These are phyloP conservation scores for Plasmodium relictum DNA, from an alignment of 169 alveolate genomes.

Conservation along the genomic window DNA sequence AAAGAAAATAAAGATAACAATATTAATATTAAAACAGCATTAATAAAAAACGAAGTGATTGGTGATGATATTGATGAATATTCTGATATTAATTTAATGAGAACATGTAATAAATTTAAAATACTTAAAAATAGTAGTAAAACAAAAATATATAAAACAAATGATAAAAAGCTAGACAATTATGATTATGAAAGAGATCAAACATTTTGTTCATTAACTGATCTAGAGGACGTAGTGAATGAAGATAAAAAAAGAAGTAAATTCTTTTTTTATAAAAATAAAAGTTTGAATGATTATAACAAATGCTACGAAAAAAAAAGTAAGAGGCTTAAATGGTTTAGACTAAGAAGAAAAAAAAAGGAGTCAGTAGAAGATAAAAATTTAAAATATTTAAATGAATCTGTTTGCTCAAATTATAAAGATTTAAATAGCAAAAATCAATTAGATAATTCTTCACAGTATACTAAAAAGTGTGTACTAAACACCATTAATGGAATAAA, in stretches of 20 bases:
- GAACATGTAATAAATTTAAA: constrained; percentile 46
- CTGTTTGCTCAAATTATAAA: constrained; percentile 73
- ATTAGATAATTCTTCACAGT: constrained; percentile 11
- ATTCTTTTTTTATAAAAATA: constrained; percentile 65
- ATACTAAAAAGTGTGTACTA: constrained; percentile 32
- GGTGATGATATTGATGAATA: constrained; percentile 69
- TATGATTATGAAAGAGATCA: constrained; percentile 60
- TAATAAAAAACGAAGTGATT: constrained; percentile 79
- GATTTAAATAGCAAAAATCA: constrained; percentile 49
- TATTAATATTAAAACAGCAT: constrained; percentile 80
- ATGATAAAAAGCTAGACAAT: constrained; percentile 43
- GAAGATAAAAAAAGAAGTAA: constrained; percentile 39
- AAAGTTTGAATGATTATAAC: constrained; percentile 72
- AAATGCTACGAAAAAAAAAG: constrained; percentile 46
- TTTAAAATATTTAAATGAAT: constrained; percentile 58
- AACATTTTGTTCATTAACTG: constrained; percentile 70
- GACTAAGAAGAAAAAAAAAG: constrained; percentile 64
- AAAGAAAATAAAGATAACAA: constrained; percentile 75
- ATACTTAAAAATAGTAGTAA: constrained; percentile 17
- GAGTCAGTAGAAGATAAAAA: constrained; percentile 38
- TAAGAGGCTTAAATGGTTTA: constrained; percentile 60
- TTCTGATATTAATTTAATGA: constrained; percentile 46
- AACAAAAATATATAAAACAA: constrained; percentile 17
- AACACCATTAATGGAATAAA: constrained; percentile 53
- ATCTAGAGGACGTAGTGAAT: constrained; percentile 37